Evolutionary conservation across 192 early-diverging fungal species (phyloP), one percentile per base, ranked within the genome.

Genomic region (Umbelopsis sp.): DNA sequence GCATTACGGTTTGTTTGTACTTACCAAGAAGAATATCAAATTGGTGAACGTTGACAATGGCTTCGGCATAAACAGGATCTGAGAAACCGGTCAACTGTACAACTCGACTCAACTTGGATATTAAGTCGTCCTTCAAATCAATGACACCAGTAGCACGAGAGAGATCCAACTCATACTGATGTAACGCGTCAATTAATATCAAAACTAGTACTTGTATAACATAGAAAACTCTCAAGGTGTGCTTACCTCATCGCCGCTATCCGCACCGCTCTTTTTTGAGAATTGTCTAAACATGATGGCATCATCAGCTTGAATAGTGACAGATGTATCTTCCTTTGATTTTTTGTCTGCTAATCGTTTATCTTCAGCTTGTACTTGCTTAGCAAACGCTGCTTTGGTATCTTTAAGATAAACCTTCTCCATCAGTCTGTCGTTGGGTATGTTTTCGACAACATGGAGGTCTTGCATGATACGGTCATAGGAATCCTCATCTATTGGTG

Each of bases 41-140:
- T 82, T 99, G 96, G 71, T 96, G 96, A 41, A 99, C 95, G 64
- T 87, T 96, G 46, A 98, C 94, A 76, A 98, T 97, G 0, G 95
- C 97, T 80, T 99, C 97, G 3, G 97, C 97, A 74, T 99, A 99
- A n/a, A 99, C 95, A 2, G 95, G 93, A 76, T 99, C 97, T 4
- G 95, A 97, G 82, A 95, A 99, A 16, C 93, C 97, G 9, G 97
- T 98, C 50, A 99, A 84, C 81, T 98, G 97, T 22, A 98, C 91
- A 18, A 99, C 94, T 55, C 92, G 90, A 73, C 90, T 94, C 71
- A 99, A 85, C 85, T 98, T 97, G 25, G 95, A 96, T 46, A 93
- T 91, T 50, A 94, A 82, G 52, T 92, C 90, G 44, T 93, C 91
- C 65, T 88, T 85, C 23, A 85, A 83, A 69, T 88, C 90, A n/a